Conservation (phyloP, 2,329 filamentous ascomycete species). For the Pseudogymnoascus sp. region DNA sequence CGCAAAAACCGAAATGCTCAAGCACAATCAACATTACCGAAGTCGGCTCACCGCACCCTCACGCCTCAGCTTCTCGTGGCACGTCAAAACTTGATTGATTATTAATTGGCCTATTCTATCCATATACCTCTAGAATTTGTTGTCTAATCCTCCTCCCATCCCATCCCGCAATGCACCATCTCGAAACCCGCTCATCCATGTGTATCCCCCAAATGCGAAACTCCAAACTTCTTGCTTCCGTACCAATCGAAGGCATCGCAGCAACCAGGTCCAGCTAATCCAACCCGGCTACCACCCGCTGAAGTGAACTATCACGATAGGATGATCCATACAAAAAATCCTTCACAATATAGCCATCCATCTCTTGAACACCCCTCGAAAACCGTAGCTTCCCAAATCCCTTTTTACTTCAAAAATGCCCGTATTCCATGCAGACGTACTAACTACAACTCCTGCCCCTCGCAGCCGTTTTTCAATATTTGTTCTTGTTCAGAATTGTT, state of each 20-base stretch:
- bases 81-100: background rate
- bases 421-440: conserved; percentile 2
- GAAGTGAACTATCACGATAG: background rate
- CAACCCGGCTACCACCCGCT: background rate
- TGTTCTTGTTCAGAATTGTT: background rate
- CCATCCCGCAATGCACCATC: background rate
- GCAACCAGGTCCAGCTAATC: background rate
- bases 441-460: background rate
- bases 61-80: background rate
- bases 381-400: background rate
- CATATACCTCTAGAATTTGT: background rate
- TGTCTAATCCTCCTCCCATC: conserved; percentile 7
- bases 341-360: conserved; percentile 4
- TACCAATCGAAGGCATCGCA: background rate
- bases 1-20: background rate
- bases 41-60: background rate
- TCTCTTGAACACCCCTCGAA: background rate
- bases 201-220: background rate
- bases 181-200: background rate
- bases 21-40: background rate
- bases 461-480: background rate
- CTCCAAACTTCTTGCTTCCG: background rate
- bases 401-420: background rate
- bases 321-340: background rate
- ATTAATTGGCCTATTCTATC: conserved; percentile 8